Evolutionary conservation across 2,329 filamentous ascomycete genomes (phyloP), one percentile per base, ranked within the genome.

Genomic region (Neocucurbitaria cava): DNA sequence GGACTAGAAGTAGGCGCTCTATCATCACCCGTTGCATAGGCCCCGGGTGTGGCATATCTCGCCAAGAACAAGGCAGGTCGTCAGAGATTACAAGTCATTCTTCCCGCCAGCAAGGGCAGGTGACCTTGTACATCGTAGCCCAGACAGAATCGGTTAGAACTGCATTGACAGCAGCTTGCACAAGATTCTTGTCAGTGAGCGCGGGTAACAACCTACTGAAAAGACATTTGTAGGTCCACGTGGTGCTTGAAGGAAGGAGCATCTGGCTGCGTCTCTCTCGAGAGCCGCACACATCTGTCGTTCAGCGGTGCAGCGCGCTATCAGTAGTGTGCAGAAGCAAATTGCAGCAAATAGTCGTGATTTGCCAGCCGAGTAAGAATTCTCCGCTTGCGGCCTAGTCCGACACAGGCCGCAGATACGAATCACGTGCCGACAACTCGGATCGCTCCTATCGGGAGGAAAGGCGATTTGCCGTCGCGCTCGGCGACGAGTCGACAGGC

Each of bases 271-370:
- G 30, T 36, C 31, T 23, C 47, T 28, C 26, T 47, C 36, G 35
- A 43, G 40, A 60, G 59, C 51, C 59, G 48, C 52, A 56, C 28
- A 15, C 23, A 42, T 45, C 30, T 62, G 60, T 65, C 48, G 62
- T 63, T 42, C 31, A 47, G 46, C 21, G 49, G n/a, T 44, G 52
- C 57, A 60, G 54, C 42, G 44, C 58, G 58, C 62, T 64, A 65
- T 55, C 49, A 36, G 45, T 44, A 52, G 40, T 44, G 50, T 59
- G 63, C 60, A 63, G 59, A 51, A 55, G 56, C 58, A 48, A 46
- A 45, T 36, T 45, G 44, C 49, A 52, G 52, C 45, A 58, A 62
- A 69, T 66, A 52, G 62, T 67, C 55, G 35, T 71, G 65, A 72
- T 72, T 71, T 58, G 68, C 52, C 40, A 55, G 41, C 5, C 26